Conservation (phyloP, 2,329 filamentous ascomycete species). For the Bipolaris cookei region DNA sequence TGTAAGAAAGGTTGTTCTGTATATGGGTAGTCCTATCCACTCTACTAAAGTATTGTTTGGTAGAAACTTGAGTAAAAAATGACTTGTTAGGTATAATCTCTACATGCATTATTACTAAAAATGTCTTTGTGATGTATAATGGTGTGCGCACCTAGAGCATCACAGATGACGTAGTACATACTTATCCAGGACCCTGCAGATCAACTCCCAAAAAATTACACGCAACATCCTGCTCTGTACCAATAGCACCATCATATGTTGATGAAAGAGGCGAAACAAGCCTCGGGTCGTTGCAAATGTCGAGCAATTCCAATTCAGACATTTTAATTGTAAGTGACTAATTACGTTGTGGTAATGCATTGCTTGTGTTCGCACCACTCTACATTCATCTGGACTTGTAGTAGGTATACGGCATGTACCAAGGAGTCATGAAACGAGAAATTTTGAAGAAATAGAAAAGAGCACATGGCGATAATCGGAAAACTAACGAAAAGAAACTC, state of each 20-base stretch:
- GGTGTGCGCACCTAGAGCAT: neutral
- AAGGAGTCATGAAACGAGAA: neutral
- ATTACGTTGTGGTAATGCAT: neutral
- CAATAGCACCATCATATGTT: neutral
- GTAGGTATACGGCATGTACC: neutral
- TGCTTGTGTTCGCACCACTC: too few species aligned
- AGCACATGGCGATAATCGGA: neutral
- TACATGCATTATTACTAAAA: neutral
- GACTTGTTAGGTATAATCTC: neutral
- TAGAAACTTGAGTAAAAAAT: neutral
- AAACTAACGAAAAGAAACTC: neutral
- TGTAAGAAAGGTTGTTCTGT: too few species aligned
- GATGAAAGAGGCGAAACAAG: neutral
- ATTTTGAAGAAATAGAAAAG: neutral
- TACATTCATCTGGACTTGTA: neutral
- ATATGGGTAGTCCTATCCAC: too few species aligned
- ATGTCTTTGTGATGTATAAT: neutral
- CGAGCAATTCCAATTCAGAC: slow-evolving; percentile 1
- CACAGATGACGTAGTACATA: slow-evolving; percentile 3
- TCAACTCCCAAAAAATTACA: neutral
- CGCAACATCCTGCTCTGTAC: neutral
- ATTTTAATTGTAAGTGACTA: neutral
- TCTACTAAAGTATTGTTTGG: neutral
- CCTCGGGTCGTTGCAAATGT: neutral
- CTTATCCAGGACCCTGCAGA: neutral